Percentiles rank a stretch among this genome's conserved stretches.
Evolutionary conservation across 495 filamentous ascomycete species (phyloP).

Genomic region (Lasiosphaeria miniovina): DNA sequence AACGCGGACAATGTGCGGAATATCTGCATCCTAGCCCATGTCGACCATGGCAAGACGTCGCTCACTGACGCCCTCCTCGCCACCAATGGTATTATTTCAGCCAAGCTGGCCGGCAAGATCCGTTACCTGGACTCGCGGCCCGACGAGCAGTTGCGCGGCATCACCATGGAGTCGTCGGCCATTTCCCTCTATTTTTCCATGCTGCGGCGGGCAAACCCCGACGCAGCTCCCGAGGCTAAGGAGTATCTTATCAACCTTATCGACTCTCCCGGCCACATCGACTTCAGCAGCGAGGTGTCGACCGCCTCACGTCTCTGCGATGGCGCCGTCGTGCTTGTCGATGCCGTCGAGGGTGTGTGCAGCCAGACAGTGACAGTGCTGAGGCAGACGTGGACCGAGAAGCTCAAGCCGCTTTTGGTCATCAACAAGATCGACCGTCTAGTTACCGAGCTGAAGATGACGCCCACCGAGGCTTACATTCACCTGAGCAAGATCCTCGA

Average conservation of each 20-base stretch:
- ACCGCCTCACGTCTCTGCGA: conserved; percentile 94
- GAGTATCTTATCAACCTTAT: conserved; percentile 98
- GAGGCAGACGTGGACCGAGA: conserved; percentile 92
- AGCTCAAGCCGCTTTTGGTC: conserved; percentile 88
- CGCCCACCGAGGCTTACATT: conserved; percentile 78
- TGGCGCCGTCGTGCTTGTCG: conserved; percentile 92
- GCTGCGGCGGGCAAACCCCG: conserved; percentile 62
- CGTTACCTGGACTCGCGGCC: conserved; percentile 95
- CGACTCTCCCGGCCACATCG: conserved; percentile 96
- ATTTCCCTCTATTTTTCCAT: conserved; percentile 97
- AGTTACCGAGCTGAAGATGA: conserved; percentile 91
- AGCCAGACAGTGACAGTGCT: conserved; percentile 97
- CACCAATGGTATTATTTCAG: conserved; percentile 99
- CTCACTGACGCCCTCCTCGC: conserved; percentile 94
- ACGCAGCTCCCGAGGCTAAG: conserved; percentile 65
- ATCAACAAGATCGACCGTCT: conserved; percentile 98
- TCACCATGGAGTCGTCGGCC: conserved; percentile 99
- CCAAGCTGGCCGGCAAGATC: conserved; percentile 95
- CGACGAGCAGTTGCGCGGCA: conserved; percentile 94
- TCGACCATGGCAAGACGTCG: conserved; percentile 98
- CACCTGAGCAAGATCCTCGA: conserved; percentile 89
- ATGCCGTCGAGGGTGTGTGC: conserved; percentile 97
- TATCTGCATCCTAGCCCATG: conserved; percentile 96
- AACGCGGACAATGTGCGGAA: conserved; percentile 85
- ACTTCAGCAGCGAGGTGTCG: conserved; percentile 97